Conservation (phyloP, 805 yeast genomes). For the Kuraishia piskuri region DNA sequence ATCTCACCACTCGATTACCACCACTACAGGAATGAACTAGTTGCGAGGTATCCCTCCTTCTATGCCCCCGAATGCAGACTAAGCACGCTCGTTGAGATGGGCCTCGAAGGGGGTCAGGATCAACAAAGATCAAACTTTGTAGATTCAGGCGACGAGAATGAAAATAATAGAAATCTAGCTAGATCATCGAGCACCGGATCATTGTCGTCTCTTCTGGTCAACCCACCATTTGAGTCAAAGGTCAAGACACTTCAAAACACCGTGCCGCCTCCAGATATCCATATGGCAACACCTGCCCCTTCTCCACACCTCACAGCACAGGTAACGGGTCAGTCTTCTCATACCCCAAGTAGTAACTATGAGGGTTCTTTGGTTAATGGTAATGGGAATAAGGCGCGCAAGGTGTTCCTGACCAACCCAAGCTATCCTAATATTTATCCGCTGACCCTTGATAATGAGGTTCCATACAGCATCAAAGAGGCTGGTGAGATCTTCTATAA, state of each 20-base stretch:
- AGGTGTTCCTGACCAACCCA: slow-evolving; percentile 22
- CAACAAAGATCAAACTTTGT: background rate
- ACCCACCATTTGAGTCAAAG: slow-evolving; percentile 22
- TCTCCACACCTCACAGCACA: slow-evolving; percentile 63
- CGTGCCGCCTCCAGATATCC: slow-evolving; percentile 31
- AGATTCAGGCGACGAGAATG: slow-evolving; percentile 6
- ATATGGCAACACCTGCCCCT: slow-evolving; percentile 83
- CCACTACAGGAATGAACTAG: slow-evolving; percentile 66
- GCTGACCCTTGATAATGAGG: slow-evolving; percentile 21
- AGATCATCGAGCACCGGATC: background rate
- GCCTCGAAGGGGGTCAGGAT: slow-evolving; percentile 9
- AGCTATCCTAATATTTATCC: slow-evolving; percentile 25
- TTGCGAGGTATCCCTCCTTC: slow-evolving; percentile 68
- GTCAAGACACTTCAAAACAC: slow-evolving; percentile 23
- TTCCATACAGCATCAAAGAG: slow-evolving; percentile 72
- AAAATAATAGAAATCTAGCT: slow-evolving; percentile 3
- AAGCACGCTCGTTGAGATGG: slow-evolving; percentile 34
- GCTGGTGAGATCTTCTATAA: slow-evolving; percentile 62
- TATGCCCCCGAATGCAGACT: slow-evolving; percentile 39
- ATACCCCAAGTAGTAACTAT: slow-evolving; percentile 14
- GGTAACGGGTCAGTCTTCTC: slow-evolving; percentile 20
- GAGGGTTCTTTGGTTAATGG: slow-evolving; percentile 21
- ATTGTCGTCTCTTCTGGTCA: slow-evolving; percentile 17
- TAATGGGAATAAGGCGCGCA: slow-evolving; percentile 19
- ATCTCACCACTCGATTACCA: slow-evolving; percentile 84